phyloP scores from a whole-genome alignment of 352 stramenopile species.

The Phytopythium aichiense region DNA sequence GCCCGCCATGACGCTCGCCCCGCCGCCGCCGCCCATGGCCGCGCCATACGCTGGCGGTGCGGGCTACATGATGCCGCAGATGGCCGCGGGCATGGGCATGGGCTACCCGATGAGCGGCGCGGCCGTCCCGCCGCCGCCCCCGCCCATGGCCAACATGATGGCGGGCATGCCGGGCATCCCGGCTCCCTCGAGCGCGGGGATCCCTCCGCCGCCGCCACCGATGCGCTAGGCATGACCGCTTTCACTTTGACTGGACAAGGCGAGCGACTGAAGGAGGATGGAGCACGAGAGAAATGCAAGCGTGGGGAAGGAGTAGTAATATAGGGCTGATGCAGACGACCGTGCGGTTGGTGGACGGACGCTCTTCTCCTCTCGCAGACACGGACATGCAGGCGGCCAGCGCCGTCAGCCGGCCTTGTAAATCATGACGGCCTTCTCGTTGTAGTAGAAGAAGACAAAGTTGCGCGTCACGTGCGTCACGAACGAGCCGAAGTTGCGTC shows the following conservation, averaged over 20 bases:
- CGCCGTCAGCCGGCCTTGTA: conserved; percentile 77
- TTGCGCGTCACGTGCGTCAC: conserved; percentile 91
- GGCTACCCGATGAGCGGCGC: conserved; percentile 18
- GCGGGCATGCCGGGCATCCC: conserved; percentile 12
- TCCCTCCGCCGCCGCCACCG: conserved; percentile 41
- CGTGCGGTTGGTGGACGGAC: neutral
- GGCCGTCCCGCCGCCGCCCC: conserved; percentile 22
- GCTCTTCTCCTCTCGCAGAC: neutral
- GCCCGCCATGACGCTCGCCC: conserved; percentile 7
- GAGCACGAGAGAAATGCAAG: neutral
- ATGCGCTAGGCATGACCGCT: conserved; percentile 8
- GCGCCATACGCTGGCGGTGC: conserved; percentile 6
- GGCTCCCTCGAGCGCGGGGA: conserved; percentile 9
- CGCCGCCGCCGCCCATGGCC: conserved; percentile 30
- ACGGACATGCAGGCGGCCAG: neutral
- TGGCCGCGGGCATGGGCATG: conserved; percentile 36
- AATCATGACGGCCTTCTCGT: conserved; percentile 83
- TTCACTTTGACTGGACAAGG: too few relatives aligned
- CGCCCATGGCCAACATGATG: conserved; percentile 29
- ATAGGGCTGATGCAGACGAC: neutral
- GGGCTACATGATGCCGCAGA: conserved; percentile 34
- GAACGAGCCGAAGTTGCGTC: conserved; percentile 91
- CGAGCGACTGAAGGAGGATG: neutral
- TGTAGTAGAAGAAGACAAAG: conserved; percentile 92
- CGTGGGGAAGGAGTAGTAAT: neutral